Evolutionary conservation across 2,329 filamentous ascomycete genomes (phyloP), one percentile per base, ranked within the genome.

Genomic region (Plectosphaerella sp.): DNA sequence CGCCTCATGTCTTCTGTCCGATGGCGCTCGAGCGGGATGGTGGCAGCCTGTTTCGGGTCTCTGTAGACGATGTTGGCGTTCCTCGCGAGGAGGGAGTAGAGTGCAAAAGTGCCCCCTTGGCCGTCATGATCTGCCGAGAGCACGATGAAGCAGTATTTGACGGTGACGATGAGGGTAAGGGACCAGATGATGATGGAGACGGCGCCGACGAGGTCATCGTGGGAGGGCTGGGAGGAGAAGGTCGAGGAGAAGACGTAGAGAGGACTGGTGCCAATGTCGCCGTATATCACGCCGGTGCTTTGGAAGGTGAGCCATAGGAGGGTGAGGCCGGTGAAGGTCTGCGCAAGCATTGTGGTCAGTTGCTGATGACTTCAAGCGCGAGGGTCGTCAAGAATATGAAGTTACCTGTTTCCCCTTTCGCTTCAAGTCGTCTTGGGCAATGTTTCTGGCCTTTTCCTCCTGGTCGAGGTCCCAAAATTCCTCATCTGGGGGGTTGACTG

Each of bases 171-270:
- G 54, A 88, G 69, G 22, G 82, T 86, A 35, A 89, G 67, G 0
- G 83, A 80, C 86, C 85, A 89, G 45, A 89, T 79, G 55, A 89
- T 81, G 43, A 89, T 76, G 4, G 85, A 88, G 2, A 88, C 69
- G 0, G 81, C 84, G 46, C 85, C 82, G 45, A 87, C 71, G 3
- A 89, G 71, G 58, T 87, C 80, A 20, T 80, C 72, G 58, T 78
- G 77, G 7, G 68, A 72, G 0, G 84, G 84, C 15, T 76, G 67
- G 3, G 70, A 67, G 24, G 75, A 72, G 60, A 89, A 89, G 1
- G 83, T 87, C n/a, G 81, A 84, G 16, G 84, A 87, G 65, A 73
- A 88, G 16, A 88, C 85, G 60, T 89, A 89, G 16, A 89, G 78
- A n/a, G 84, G 84, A 54, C 77, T 82, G 18, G 75, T 78, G 52